Evolutionary conservation across 495 filamentous ascomycete species (phyloP).

Genomic region (Penicillium soppii): DNA sequence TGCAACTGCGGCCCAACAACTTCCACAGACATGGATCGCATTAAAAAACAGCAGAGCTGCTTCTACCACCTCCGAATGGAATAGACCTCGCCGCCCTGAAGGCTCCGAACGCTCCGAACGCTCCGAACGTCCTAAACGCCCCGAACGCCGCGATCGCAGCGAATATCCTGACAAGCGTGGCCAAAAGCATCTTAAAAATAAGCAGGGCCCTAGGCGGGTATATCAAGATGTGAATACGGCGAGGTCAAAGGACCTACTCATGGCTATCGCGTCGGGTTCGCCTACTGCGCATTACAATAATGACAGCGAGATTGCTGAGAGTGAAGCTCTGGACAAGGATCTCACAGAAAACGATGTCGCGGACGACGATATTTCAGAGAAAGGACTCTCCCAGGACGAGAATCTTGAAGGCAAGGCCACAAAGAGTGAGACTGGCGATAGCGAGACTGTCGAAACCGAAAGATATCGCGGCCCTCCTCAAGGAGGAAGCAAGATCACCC

Average conservation of each 20-base stretch:
- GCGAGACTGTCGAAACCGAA: not conserved
- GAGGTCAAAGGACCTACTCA: constrained; percentile 6
- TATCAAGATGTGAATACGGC: not conserved
- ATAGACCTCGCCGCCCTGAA: not conserved
- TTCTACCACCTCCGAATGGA: not conserved
- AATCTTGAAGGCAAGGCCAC: not conserved
- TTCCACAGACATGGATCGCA: not conserved
- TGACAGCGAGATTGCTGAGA: constrained; percentile 1
- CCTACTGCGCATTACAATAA: not conserved
- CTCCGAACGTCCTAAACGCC: not conserved
- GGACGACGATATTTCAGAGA: not conserved
- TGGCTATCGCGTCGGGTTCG: constrained; percentile 18
- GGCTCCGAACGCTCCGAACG: not conserved
- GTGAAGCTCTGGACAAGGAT: not conserved
- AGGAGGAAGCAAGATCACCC: constrained; percentile 6
- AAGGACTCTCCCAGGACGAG: not conserved
- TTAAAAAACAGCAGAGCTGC: not conserved
- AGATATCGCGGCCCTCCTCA: not conserved
- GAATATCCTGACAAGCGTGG: not conserved
- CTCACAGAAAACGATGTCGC: not conserved
- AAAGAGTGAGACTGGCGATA: not conserved
- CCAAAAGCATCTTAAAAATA: not conserved
- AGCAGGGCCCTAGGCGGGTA: not conserved
- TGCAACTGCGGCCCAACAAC: not conserved
- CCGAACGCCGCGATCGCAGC: not conserved